Evolutionary conservation across 768 basidiomycete species (phyloP).

Genomic region (Trametes cinnabarina): DNA sequence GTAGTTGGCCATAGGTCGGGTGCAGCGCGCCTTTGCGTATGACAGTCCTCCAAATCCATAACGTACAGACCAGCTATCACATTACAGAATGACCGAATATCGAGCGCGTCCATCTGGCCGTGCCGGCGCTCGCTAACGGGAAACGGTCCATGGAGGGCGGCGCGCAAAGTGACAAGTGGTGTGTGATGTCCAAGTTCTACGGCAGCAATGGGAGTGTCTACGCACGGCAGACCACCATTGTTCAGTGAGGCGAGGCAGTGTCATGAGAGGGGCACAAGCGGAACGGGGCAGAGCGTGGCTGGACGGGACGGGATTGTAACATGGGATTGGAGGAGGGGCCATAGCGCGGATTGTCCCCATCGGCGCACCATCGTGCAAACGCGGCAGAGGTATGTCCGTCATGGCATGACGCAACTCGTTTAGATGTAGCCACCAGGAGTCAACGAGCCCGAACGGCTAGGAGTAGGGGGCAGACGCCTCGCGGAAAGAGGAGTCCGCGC

Average conservation of each 20-base stretch:
- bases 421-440: slow-evolving; percentile 5
- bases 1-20: slow-evolving; percentile 15
- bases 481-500: slow-evolving; percentile 7
- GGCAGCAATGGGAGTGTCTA: not conserved
- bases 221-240: not conserved
- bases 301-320: not conserved
- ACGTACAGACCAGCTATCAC: slow-evolving; percentile 21
- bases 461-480: slow-evolving; percentile 9
- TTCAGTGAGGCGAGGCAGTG: not conserved
- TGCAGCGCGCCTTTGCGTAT: slow-evolving; percentile 15
- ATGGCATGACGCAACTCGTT: not conserved
- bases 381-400: not conserved
- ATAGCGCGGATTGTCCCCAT: not conserved
- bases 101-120: slow-evolving; percentile 4
- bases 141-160: not conserved
- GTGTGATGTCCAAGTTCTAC: not conserved
- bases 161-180: not conserved
- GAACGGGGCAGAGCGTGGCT: not conserved
- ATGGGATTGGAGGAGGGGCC: not conserved
- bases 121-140: not conserved
- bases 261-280: not conserved
- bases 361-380: not conserved
- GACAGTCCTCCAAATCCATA: slow-evolving; percentile 15
- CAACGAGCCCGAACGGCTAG: slow-evolving; percentile 6
- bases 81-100: slow-evolving; percentile 8